These are phyloP conservation scores for Vitis hybrid DNA, from an alignment of 177 flowering plant species.

Conservation along the genomic window DNA sequence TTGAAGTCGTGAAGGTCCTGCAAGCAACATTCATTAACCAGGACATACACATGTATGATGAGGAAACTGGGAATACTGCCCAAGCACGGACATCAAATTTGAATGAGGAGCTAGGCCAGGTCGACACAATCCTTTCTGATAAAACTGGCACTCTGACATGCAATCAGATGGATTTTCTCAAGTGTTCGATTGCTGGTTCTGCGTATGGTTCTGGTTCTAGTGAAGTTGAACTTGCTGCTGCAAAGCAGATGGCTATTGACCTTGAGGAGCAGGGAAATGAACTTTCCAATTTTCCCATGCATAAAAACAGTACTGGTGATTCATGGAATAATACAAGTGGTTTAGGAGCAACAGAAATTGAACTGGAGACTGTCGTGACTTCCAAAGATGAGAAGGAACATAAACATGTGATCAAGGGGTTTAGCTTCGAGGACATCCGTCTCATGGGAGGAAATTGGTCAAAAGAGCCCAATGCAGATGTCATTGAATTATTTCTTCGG, in stretches of 20 bases:
- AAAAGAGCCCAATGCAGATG: conserved; percentile 54
- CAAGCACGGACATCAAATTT: conserved; percentile 89
- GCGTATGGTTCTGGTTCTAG: conserved; percentile 76
- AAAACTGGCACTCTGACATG: conserved; percentile 96
- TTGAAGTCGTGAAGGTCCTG: conserved; percentile 88
- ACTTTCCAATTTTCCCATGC: conserved; percentile 23
- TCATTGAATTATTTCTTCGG: conserved; percentile 53
- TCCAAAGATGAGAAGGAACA: conserved; percentile 33
- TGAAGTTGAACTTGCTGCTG: conserved; percentile 92
- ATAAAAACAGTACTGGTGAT: conserved; percentile 11
- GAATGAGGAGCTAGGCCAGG: conserved; percentile 97
- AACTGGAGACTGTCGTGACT: conserved; percentile 55
- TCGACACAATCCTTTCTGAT: conserved; percentile 92
- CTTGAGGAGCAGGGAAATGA: conserved; percentile 40
- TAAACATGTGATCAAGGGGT: conserved; percentile 59
- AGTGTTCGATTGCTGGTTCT: conserved; percentile 88
- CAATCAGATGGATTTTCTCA: conserved; percentile 96
- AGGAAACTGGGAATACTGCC: conserved; percentile 76
- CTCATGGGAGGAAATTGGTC: conserved; percentile 76
- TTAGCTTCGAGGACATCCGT: conserved; percentile 81
- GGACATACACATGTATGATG: conserved; percentile 85
- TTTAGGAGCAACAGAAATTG: conserved; percentile 48
- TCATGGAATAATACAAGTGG: conserved; percentile 23
- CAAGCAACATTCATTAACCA: conserved; percentile 86
- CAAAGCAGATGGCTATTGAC: conserved; percentile 72